Conservation (phyloP, 108 stramenopile genomes). For the Pseudonitzschia delicatissima region DNA sequence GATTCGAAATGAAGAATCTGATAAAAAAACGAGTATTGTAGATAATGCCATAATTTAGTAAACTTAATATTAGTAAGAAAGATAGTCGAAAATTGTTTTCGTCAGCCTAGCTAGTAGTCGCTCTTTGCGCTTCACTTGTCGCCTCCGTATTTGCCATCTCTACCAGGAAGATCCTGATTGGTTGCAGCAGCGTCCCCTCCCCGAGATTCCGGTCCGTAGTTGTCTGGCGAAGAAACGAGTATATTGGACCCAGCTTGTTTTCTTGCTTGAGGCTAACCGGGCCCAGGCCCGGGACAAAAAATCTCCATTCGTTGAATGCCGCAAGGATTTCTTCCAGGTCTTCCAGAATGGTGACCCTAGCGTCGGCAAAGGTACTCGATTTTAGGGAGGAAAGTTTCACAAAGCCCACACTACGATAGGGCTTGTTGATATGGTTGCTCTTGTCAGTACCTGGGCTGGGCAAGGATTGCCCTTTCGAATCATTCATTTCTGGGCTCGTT, state of each 20-base stretch:
- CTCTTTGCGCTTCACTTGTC: no score
- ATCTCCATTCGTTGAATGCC: conserved; percentile 46
- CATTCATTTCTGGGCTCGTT: neutral
- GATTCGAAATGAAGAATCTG: no score
- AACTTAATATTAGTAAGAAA: no score
- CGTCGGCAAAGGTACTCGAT: conserved; percentile 55
- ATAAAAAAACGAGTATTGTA: no score
- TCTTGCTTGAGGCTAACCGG: conserved; percentile 77
- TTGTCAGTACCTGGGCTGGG: neutral
- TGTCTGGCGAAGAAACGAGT: conserved; percentile 40
- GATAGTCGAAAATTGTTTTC: no score
- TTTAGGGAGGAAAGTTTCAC: conserved; percentile 55
- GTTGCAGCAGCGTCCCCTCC: conserved; percentile 53
- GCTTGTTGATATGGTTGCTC: no score
- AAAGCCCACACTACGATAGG: conserved; percentile 57
- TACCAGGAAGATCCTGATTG: conserved; percentile 50
- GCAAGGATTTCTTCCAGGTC: conserved; percentile 54
- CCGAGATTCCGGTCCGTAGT: conserved; percentile 48
- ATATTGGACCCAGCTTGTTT: conserved; percentile 47
- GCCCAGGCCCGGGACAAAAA: conserved; percentile 71
- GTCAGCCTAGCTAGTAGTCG: no score
- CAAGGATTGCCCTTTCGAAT: neutral
- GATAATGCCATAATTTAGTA: no score
- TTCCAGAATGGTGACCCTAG: conserved; percentile 46
- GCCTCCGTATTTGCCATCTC: no score